These are phyloP conservation scores for Nigrospora sphaerica DNA, from an alignment of 2,329 filamentous ascomycete species.

Conservation along the genomic window DNA sequence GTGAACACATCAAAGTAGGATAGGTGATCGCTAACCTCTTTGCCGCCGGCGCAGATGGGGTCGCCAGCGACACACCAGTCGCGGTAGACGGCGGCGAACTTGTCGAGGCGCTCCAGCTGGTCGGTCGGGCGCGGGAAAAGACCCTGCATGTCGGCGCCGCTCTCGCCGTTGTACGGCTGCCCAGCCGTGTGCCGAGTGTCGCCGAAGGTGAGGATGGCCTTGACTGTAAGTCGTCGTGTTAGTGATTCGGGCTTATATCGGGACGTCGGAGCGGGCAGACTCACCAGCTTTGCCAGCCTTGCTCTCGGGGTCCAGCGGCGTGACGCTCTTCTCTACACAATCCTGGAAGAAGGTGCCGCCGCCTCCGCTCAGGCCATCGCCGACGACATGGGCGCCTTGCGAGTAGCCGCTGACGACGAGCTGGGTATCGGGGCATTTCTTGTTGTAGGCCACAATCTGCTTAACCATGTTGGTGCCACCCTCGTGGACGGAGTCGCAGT, in stretches of 20 bases:
- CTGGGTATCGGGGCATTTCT: constrained; percentile 30
- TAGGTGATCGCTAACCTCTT: constrained; percentile 22
- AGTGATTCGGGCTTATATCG: too few species aligned
- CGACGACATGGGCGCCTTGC: constrained; percentile 29
- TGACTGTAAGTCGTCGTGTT: constrained; percentile 12
- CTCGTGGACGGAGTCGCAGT: constrained; percentile 28
- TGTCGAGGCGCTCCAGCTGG: constrained; percentile 18
- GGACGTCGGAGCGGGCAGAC: constrained; percentile 2
- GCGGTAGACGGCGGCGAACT: constrained; percentile 17
- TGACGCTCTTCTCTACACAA: constrained; percentile 16
- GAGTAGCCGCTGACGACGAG: constrained; percentile 34
- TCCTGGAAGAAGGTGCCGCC: constrained; percentile 25
- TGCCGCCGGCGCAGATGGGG: constrained; percentile 29
- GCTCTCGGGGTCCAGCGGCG: constrained; percentile 16
- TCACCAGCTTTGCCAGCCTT: constrained; percentile 25
- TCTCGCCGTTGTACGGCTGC: constrained; percentile 24
- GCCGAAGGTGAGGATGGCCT: constrained; percentile 24
- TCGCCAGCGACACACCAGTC: constrained; percentile 29
- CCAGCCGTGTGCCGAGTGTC: constrained; percentile 24
- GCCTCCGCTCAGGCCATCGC: constrained; percentile 26
- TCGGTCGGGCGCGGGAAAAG: constrained; percentile 21
- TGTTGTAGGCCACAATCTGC: constrained; percentile 32
- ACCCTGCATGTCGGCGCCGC: constrained; percentile 15
- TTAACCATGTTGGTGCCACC: constrained; percentile 24
- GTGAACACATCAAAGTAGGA: constrained; percentile 29